Base-by-base conservation (phyloP, 1,139 yeast genomes). In the Arxiozyma bovina region DNA sequence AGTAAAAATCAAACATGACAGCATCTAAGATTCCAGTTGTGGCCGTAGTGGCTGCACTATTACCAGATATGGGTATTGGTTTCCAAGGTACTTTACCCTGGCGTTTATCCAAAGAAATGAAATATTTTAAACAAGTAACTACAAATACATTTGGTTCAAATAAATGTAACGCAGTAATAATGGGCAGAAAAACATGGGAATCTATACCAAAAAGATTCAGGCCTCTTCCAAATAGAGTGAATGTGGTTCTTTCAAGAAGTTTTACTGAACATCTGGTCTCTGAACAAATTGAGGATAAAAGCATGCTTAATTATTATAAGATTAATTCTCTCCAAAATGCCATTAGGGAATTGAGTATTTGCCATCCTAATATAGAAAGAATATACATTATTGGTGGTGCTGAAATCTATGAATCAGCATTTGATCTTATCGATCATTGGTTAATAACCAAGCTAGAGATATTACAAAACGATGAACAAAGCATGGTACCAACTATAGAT, bases 121-220 rank as follows among this genome's bases (percentile, higher is more conserved):
- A 81, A 64, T 93, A 85, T 68, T 93, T 93, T 74, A 79, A 81
- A 57, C 80, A 81, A 54, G 85, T 87, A 20, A 93, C 99, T 0
- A 72, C 83, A 4, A 61, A 62, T 1, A 65, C 71, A 2, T 50
- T 56, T 5, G 70, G 69, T 45, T 64, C 75, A 6, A 57, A 56
- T 7, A 71, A 70, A 55, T 67, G 72, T 54, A 88, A 91, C 63
- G 95, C 90, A 0, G 98, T 94, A 17, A 77, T 94, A 11, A 93
- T 94, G 99, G 99, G 99, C 6, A 77, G 97, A 55, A 86, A 83
- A 66, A 93, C 99, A 1, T 93, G 98, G 96, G 94, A 90, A 43
- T 87, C 96, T 9, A 90, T 93, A 49, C 99, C 99, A 0, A 58
- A 71, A 0, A 83, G 78, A 67, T 93, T 89, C 71, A 76, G 96